Percentiles rank a stretch among this genome's conserved stretches.
Conservation (phyloP, 768 basidiomycete genomes). For the Rhodosporidiobolus odoratus region DNA sequence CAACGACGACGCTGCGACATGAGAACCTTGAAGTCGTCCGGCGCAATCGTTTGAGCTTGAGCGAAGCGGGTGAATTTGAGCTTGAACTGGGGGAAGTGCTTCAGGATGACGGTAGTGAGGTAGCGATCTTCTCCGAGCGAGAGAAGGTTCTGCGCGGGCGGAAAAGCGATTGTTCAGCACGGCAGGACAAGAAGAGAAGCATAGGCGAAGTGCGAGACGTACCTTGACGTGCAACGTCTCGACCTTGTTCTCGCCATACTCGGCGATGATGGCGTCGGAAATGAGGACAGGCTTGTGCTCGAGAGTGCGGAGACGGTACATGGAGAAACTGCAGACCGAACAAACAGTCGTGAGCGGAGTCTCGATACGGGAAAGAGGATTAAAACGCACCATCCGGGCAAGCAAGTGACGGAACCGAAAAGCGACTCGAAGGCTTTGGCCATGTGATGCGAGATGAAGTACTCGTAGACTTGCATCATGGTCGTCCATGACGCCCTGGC, state of each 20-base stretch:
- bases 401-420: constrained; percentile 96
- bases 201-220: not conserved
- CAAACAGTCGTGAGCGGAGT: constrained; percentile 60
- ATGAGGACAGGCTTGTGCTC: constrained; percentile 93
- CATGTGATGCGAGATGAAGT: constrained; percentile 97
- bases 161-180: not conserved
- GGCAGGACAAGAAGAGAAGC: not conserved
- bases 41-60: constrained; percentile 88
- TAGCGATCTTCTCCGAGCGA: constrained; percentile 99
- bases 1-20: constrained; percentile 95
- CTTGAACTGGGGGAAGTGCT: constrained; percentile 90
- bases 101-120: constrained; percentile 86
- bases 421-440: constrained; percentile 95
- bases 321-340: constrained; percentile 74
- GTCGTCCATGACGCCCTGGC: constrained; percentile 78
- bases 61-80: constrained; percentile 94
- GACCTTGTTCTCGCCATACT: constrained; percentile 92
- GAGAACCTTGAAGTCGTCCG: constrained; percentile 75
- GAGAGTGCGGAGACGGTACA: constrained; percentile 87
- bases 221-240: constrained; percentile 69
- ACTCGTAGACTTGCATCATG: constrained; percentile 98
- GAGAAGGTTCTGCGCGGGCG: constrained; percentile 80
- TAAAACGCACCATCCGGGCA: constrained; percentile 95
- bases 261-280: constrained; percentile 67
- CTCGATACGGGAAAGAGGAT: constrained; percentile 86